These are phyloP conservation scores for Knufia fluminis DNA, from an alignment of 2,329 filamentous ascomycete species.

Conservation along the genomic window DNA sequence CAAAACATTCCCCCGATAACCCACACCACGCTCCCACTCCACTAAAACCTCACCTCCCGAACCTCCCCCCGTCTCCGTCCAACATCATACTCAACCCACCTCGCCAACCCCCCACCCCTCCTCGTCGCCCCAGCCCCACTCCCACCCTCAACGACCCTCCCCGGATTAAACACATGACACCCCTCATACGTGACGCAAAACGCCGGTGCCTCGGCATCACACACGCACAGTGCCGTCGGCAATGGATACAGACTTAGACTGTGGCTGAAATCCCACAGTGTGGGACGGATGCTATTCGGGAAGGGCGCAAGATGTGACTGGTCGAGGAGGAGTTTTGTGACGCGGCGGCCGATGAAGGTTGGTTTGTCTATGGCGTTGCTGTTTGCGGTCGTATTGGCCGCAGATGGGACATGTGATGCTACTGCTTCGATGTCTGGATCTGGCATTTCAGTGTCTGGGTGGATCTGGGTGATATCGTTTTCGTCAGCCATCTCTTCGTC, in stretches of 20 bases:
- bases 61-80: slow-evolving; percentile 51
- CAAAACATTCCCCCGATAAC: too few species aligned
- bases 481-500: slow-evolving; percentile 26
- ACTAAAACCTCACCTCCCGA: slow-evolving; percentile 56
- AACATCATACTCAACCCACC: slow-evolving; percentile 83
- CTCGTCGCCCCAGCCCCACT: slow-evolving; percentile 34
- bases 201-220: slow-evolving; percentile 69
- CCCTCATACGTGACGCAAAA: slow-evolving; percentile 91
- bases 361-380: slow-evolving; percentile 21
- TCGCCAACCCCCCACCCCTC: slow-evolving; percentile 45
- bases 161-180: slow-evolving; percentile 92
- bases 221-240: slow-evolving; percentile 72
- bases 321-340: slow-evolving; percentile 86
- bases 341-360: slow-evolving; percentile 52
- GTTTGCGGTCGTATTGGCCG: slow-evolving; percentile 14
- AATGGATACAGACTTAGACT: slow-evolving; percentile 77
- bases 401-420: slow-evolving; percentile 19
- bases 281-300: slow-evolving; percentile 64
- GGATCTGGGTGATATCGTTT: slow-evolving; percentile 13
- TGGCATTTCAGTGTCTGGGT: slow-evolving; percentile 2
- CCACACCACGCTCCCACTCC: too few species aligned
- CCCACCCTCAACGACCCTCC: slow-evolving; percentile 49
- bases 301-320: slow-evolving; percentile 87
- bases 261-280: slow-evolving; percentile 80
- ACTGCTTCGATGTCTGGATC: slow-evolving; percentile 19